Conservation (phyloP, 768 basidiomycete genomes). For the Leccinum incarnatum region DNA sequence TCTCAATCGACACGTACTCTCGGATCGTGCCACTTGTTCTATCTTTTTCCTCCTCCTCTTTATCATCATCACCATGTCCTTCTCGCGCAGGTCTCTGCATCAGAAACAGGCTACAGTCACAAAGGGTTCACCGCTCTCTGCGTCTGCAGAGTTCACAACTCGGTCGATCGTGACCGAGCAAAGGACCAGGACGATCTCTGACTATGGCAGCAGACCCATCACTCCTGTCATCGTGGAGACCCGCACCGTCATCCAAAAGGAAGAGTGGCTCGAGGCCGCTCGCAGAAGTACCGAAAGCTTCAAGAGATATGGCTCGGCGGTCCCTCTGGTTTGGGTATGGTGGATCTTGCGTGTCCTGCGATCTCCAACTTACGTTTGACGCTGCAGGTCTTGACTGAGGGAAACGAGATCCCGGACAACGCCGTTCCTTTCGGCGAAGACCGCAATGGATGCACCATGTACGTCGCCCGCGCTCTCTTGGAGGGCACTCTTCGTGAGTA, state of each 20-base stretch:
- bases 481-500: constrained; percentile 32
- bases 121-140: constrained; percentile 13
- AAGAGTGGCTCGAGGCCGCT: constrained; percentile 30
- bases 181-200: constrained; percentile 19
- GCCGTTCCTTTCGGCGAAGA: constrained; percentile 34
- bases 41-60: not conserved
- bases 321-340: constrained; percentile 34
- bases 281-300: constrained; percentile 31
- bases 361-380: not conserved
- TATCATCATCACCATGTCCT: constrained; percentile 17
- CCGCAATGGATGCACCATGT: constrained; percentile 26
- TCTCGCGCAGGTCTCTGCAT: constrained; percentile 9
- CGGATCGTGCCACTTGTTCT: not conserved
- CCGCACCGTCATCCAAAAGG: constrained; percentile 21
- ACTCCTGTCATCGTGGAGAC: constrained; percentile 14
- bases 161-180: constrained; percentile 7
- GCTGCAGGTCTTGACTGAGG: constrained; percentile 28
- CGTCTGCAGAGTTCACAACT: constrained; percentile 6
- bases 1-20: not conserved
- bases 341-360: not conserved
- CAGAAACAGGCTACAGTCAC: constrained; percentile 6
- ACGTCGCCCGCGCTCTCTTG: constrained; percentile 32
- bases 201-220: constrained; percentile 15
- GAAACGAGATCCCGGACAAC: constrained; percentile 33
- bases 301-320: constrained; percentile 25